These are phyloP conservation scores for Ustilago sp. DNA, from an alignment of 1,284 basidiomycete species.

Conservation along the genomic window DNA sequence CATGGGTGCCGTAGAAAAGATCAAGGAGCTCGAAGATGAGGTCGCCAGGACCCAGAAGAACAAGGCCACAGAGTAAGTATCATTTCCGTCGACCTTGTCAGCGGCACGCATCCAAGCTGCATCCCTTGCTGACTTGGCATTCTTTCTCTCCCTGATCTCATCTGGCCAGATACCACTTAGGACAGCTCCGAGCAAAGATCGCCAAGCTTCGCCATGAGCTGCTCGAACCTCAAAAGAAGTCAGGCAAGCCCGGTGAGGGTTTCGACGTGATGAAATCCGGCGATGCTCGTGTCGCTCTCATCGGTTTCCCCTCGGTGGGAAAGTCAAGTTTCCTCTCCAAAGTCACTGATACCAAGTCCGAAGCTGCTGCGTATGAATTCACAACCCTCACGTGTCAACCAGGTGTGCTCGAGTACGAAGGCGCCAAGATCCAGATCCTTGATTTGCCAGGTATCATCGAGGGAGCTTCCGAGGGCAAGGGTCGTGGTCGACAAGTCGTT, in stretches of 20 bases:
- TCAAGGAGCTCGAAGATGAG: constrained; percentile 97
- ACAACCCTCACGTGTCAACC: constrained; percentile 80
- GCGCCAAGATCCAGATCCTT: constrained; percentile 70
- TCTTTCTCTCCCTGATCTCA: not conserved
- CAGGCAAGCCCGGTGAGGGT: constrained; percentile 60
- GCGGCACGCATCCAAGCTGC: not conserved
- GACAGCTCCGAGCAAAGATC: constrained; percentile 64
- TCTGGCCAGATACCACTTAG: constrained; percentile 57
- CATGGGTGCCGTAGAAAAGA: constrained; percentile 72
- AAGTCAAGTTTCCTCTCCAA: constrained; percentile 92
- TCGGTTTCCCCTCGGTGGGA: constrained; percentile 82
- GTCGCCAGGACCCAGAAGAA: constrained; percentile 77
- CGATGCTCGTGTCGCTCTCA: constrained; percentile 79
- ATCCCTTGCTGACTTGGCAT: not conserved
- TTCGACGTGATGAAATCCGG: constrained; percentile 68
- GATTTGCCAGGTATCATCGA: constrained; percentile 98
- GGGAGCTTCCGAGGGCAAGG: constrained; percentile 83
- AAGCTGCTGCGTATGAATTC: constrained; percentile 93
- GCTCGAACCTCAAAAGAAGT: constrained; percentile 63
- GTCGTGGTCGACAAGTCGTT: constrained; percentile 94
- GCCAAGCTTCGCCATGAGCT: constrained; percentile 66
- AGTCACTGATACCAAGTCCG: constrained; percentile 88
- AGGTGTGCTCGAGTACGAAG: constrained; percentile 72
- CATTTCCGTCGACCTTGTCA: not conserved
- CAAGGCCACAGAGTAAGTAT: constrained; percentile 66